A percentile compares a stretch with the other conserved stretches of the same genome.
phyloP scores from a whole-genome alignment of 225 moss, liverwort and hornwort genomes.

The Lunularia cruciata region DNA sequence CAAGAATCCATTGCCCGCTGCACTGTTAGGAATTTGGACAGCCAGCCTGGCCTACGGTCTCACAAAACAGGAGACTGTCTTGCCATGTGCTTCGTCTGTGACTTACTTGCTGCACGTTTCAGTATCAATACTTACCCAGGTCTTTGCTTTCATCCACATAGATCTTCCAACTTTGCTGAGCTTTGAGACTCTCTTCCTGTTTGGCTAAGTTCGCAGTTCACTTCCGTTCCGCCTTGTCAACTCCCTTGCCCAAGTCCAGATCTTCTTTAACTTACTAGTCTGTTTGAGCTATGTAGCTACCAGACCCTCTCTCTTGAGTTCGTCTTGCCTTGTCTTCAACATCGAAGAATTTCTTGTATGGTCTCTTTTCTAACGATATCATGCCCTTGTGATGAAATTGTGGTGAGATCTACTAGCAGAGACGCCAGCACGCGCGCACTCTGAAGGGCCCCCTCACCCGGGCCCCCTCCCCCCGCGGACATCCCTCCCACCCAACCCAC shows the following conservation, averaged over 20 bases:
- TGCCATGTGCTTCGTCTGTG: conserved; percentile 19
- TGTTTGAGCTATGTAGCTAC: conserved; percentile 13
- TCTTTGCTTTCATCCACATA: conserved; percentile 17
- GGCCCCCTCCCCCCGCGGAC: not conserved
- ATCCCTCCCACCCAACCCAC: not conserved
- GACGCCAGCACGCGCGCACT: conserved; percentile 6
- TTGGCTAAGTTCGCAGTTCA: conserved; percentile 17
- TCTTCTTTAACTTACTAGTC: conserved; percentile 4
- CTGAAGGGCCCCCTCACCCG: not conserved
- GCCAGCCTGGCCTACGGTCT: conserved; percentile 28
- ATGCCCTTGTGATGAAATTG: conserved; percentile 10
- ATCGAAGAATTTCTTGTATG: conserved; percentile 12
- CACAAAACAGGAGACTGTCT: conserved; percentile 3
- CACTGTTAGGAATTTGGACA: conserved; percentile 16
- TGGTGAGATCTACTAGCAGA: conserved; percentile 16
- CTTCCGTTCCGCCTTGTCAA: not conserved
- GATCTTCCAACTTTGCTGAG: conserved; percentile 21
- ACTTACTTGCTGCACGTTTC: conserved; percentile 15
- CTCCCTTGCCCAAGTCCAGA: not conserved
- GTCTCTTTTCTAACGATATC: conserved; percentile 13
- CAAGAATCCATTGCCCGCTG: not conserved
- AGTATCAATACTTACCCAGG: conserved; percentile 16
- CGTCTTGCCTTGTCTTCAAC: conserved; percentile 8
- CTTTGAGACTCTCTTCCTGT: conserved; percentile 9
- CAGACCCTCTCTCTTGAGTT: not conserved